Conservation (phyloP, 2,329 filamentous ascomycete species). For the Aspergillaceae sp. region DNA sequence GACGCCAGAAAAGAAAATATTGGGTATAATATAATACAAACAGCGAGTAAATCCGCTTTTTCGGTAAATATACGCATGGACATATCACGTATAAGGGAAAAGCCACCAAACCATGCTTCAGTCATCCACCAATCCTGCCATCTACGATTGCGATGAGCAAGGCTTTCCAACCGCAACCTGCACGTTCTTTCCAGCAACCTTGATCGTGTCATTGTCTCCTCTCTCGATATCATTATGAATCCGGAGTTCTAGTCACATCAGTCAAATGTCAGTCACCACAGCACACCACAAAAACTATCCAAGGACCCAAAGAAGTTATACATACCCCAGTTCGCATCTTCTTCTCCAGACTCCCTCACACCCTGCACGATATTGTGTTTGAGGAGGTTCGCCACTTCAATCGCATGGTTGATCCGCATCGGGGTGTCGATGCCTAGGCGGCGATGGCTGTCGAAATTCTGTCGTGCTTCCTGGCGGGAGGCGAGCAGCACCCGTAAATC, state of each 20-base stretch:
- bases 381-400: conserved; percentile 73
- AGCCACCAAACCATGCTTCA: background rate
- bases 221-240: conserved; percentile 89
- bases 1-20: conserved; percentile 26
- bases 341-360: conserved; percentile 30
- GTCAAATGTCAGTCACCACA: conserved; percentile 2
- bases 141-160: conserved; percentile 25
- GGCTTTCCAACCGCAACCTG: conserved; percentile 31
- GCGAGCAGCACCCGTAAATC: conserved; percentile 61
- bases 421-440: conserved; percentile 50
- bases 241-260: conserved; percentile 54
- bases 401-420: conserved; percentile 65
- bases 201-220: conserved; percentile 87
- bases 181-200: conserved; percentile 42
- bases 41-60: background rate
- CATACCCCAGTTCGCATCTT: conserved; percentile 30
- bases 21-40: conserved; percentile 35
- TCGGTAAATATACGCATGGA: conserved; percentile 1
- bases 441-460: conserved; percentile 62
- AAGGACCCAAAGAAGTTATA: no score
- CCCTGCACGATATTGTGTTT: conserved; percentile 85
- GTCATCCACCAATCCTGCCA: background rate
- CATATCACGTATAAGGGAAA: background rate
- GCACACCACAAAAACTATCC: background rate
- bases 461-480: conserved; percentile 63